These are phyloP conservation scores for Apiotrichum gracile DNA, from an alignment of 1,284 basidiomycete genomes.

Conservation along the genomic window DNA sequence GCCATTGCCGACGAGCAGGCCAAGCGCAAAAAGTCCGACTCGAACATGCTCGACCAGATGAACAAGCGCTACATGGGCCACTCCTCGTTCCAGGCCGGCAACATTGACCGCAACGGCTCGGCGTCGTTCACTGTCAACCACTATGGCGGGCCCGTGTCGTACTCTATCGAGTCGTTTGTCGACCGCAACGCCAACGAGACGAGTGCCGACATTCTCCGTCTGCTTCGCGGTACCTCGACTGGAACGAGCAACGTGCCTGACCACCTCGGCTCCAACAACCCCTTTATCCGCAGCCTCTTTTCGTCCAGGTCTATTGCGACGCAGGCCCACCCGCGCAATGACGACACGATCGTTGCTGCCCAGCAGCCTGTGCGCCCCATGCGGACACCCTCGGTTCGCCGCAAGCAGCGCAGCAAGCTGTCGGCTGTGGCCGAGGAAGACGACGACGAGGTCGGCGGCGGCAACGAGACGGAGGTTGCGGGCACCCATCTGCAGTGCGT, in stretches of 20 bases:
- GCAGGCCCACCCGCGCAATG: slow-evolving; percentile 80
- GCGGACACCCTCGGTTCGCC: slow-evolving; percentile 78
- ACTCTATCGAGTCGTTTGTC: slow-evolving; percentile 82
- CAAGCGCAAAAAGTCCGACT: slow-evolving; percentile 81
- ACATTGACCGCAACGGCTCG: slow-evolving; percentile 68
- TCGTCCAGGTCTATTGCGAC: slow-evolving; percentile 80
- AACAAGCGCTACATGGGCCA: slow-evolving; percentile 92
- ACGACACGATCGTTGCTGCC: slow-evolving; percentile 88
- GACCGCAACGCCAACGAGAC: slow-evolving; percentile 83
- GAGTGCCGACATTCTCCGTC: slow-evolving; percentile 85
- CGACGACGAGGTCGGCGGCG: slow-evolving; percentile 44
- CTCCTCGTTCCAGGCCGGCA: slow-evolving; percentile 75
- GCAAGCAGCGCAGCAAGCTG: slow-evolving; percentile 57
- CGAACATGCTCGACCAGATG: slow-evolving; percentile 91
- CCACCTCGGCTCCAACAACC: slow-evolving; percentile 70
- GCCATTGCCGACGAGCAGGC: slow-evolving; percentile 98
- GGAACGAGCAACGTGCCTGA: slow-evolving; percentile 45
- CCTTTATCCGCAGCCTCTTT: slow-evolving; percentile 87
- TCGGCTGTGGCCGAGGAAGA: slow-evolving; percentile 59
- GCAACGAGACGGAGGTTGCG: slow-evolving; percentile 57
- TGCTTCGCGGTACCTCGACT: slow-evolving; percentile 60
- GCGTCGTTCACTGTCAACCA: slow-evolving; percentile 89
- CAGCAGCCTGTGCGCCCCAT: slow-evolving; percentile 90
- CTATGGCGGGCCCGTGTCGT: slow-evolving; percentile 84
- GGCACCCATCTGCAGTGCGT: slow-evolving; percentile 62